These are phyloP conservation scores for Solanum tarapatanum DNA, from an alignment of 257 asterid genomes.

Conservation along the genomic window DNA sequence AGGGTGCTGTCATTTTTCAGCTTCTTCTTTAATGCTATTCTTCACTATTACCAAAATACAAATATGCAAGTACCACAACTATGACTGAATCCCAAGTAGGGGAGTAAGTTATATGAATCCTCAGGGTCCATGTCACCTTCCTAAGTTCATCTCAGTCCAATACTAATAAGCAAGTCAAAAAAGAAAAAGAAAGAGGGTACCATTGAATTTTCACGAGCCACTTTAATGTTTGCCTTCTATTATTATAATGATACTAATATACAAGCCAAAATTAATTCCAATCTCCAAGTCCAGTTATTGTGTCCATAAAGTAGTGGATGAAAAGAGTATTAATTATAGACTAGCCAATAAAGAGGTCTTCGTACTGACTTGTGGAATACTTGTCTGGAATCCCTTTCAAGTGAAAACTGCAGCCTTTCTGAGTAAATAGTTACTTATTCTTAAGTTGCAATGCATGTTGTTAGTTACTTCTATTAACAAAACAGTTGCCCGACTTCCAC, in stretches of 20 bases:
- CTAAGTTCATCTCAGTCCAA: neutral
- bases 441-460: neutral
- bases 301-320: neutral
- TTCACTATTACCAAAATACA: neutral
- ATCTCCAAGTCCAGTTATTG: neutral
- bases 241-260: neutral
- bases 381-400: neutral
- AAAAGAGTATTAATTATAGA: neutral
- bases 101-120: neutral
- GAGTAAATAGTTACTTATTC: neutral
- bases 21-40: neutral
- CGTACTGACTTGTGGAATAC: neutral
- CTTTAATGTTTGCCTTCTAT: neutral
- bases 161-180: neutral
- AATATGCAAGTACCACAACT: neutral
- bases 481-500: neutral
- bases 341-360: neutral
- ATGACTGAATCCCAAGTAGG: neutral
- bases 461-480: neutral
- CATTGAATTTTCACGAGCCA: neutral
- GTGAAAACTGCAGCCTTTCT: neutral
- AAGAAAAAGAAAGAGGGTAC: neutral
- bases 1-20: neutral
- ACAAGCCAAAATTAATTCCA: neutral
- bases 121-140: neutral